Conservation (phyloP, 75 land plant genomes). For the Chamaecyparis obtusa region DNA sequence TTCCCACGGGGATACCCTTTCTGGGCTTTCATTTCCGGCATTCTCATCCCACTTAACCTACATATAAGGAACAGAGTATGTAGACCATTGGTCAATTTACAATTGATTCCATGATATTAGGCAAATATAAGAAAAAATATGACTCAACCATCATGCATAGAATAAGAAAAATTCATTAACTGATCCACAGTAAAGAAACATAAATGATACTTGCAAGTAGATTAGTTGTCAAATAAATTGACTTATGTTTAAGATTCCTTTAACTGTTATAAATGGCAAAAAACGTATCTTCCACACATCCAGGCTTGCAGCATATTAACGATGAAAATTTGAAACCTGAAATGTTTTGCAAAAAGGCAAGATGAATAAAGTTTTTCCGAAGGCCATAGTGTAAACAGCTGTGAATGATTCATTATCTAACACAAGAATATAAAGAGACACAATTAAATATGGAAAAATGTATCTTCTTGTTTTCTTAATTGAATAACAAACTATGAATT, state of each 20-base stretch:
- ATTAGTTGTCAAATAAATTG: not conserved
- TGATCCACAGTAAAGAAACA: not conserved
- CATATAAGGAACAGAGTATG: not conserved
- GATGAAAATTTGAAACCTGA: not conserved
- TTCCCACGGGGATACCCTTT: constrained; percentile 53
- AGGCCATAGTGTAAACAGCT: too few species aligned
- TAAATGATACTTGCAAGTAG: not conserved
- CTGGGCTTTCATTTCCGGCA: constrained; percentile 27
- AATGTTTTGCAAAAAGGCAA: too few species aligned
- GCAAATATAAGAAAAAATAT: not conserved
- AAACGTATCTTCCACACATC: not conserved
- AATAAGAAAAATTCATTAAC: not conserved
- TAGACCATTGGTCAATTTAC: not conserved
- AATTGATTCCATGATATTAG: not conserved
- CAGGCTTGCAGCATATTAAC: not conserved
- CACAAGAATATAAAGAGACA: too few species aligned
- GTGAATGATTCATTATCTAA: too few species aligned
- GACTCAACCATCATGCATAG: not conserved
- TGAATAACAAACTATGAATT: too few species aligned
- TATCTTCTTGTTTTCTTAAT: too few species aligned
- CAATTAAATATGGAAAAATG: too few species aligned
- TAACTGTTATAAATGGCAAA: too few species aligned
- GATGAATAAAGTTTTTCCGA: too few species aligned
- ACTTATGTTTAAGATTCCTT: too few species aligned
- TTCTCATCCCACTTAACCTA: constrained; percentile 42